Evolutionary conservation across 192 early-diverging fungal species (phyloP), one percentile per base, ranked within the genome.

Genomic region (Backusella mclennaniae): DNA sequence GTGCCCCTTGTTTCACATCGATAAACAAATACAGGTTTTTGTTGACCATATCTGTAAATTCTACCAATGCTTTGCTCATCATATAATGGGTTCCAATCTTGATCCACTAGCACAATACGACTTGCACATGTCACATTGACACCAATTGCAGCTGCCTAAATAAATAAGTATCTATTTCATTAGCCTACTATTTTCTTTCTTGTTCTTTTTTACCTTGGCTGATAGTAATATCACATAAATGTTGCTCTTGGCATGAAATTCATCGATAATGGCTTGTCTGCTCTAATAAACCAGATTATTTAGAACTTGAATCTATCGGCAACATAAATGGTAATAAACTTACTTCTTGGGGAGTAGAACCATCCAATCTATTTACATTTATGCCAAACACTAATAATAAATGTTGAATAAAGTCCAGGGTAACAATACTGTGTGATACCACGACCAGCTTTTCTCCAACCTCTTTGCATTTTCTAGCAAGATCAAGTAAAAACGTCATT

Each of bases 81-180:
- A 59, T 83, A 80, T 39, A 89, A 90, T 26, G 94, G 94, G 67
- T 95, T 96, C 93, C 93, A 96, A 44, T 92, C 93, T 33, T 89
- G 79, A 74, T 95, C 94, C 73, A 90, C 83, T 15, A 96, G 72
- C 19, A 96, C 83, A 6, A 96, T 89, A 4, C 92, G 86, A 73
- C 85, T 95, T 15, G 94, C 94, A 0, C 86, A 84, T 3, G 86
- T 79, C n/a, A 94, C 75, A 72, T 94, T 95, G 19, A 93, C 77
- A 12, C 91, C 92, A 44, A 92, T 81, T 21, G 84, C 85, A 11
- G 63, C 76, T 19, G 73, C 73, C 71, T 84, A 66, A 15, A 63
- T 52, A 21, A 15, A 44, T 6, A 74, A 35, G 33, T 17, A 29
- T 6, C 15, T 35, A 19, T 19, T 7, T 63, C 26, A 71, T 69